Percentiles rank a stretch among this genome's conserved stretches.
Evolutionary conservation across 495 filamentous ascomycete genomes (phyloP).

Genomic region (Penicilliopsis zonata): DNA sequence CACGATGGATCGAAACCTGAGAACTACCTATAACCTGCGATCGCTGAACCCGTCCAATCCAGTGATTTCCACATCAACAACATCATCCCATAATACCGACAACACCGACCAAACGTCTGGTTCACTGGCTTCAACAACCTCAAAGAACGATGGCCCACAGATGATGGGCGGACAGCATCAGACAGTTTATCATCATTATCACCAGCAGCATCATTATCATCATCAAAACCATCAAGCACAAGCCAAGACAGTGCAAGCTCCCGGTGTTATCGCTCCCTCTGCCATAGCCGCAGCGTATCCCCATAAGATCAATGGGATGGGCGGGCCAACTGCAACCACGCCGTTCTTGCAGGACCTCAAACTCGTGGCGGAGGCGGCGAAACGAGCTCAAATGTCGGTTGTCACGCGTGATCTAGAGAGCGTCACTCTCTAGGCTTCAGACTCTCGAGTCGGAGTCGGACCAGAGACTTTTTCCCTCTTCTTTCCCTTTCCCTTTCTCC

Average conservation of each 20-base stretch:
- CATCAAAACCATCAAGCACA: neutral
- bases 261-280: constrained; percentile 5
- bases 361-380: constrained; percentile 88
- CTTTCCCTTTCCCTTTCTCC: too few species aligned
- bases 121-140: too few species aligned
- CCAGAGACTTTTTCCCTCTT: constrained; percentile 1
- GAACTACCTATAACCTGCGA: neutral
- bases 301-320: constrained; percentile 22
- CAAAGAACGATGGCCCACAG: too few species aligned
- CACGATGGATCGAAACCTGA: neutral
- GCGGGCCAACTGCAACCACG: constrained; percentile 41
- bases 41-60: neutral
- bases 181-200: neutral
- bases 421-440: constrained; percentile 31
- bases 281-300: constrained; percentile 12
- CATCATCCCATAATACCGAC: too few species aligned
- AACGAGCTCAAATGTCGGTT: constrained; percentile 79
- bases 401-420: constrained; percentile 71
- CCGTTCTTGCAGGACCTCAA: constrained; percentile 66
- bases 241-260: neutral
- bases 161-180: too few species aligned
- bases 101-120: too few species aligned
- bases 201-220: neutral
- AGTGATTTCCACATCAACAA: neutral
- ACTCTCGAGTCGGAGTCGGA: too few species aligned